Base-by-base conservation (phyloP, 2,329 filamentous ascomycete species). In the Venturia carpophila region DNA sequence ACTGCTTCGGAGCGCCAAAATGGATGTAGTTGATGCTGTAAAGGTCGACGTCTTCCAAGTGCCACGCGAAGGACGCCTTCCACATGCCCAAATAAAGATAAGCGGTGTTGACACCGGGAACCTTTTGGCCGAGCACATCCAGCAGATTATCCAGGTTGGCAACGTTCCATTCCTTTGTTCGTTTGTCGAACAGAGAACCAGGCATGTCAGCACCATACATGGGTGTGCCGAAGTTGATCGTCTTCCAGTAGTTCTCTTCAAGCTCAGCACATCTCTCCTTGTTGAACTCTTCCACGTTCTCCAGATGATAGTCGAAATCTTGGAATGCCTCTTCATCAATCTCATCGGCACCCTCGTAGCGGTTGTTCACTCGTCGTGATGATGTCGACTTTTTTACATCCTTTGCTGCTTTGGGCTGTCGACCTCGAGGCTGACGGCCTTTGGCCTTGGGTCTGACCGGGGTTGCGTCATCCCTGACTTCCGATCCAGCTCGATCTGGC, bases 1-100 rank as follows among this genome's bases (percentile, higher is more conserved):
- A 99, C 75, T 99, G 94, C 77, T 99, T 99, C 0, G 94, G 94
- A 1, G 94, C 94, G 64, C 94, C 94, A 75, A 99, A 99, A 73
- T 99, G 94, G 67, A 99, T 92, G 75, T 97, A 99, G 79, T 99
- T 99, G 82, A 99, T 99, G 75, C 92, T 97, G 85, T 99, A 99
- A 5, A 99, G 84, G 78, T 99, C 94, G 52, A 99, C 93, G 74
- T 99, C 94, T 75, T 99, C 94, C 64, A 99, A 79, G 83, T 99
- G 94, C 94, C 94, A 99, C 10, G 94, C 94, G 75, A 99, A 99
- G 0, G 94, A 97, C 15, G 94, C 93, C 76, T 97, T 97, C 94
- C 94, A 99, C 94, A 99, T 99, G 55, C 94, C 94, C 67, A 99
- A 82, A 73, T 99, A 99, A 1, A 99, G 84, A 73, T 99, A 99